Base-by-base conservation (phyloP, 2,329 filamentous ascomycete genomes). In the Calcarisporium arbuscula region DNA sequence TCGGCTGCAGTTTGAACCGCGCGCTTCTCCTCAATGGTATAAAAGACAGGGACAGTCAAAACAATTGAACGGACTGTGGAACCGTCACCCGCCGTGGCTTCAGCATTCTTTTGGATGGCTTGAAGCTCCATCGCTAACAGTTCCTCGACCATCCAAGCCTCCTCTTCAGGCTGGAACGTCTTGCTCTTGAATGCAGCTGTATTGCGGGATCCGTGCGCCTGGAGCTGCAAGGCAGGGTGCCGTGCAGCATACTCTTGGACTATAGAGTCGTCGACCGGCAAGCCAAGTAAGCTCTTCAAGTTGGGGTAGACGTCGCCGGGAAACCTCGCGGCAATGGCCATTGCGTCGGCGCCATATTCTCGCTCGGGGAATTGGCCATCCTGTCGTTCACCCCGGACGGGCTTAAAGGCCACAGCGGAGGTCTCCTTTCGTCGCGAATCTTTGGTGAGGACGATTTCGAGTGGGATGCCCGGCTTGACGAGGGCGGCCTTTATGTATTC, bases 371-470 rank as follows among this genome's bases (percentile, higher is more conserved):
- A 95, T 14, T 68, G 63, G 34, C 76, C 80, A 46, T 69, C 68
- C 51, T 74, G 73, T 35, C 73, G 19, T 19, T 30, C 75, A 51
- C 73, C 67, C 49, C 75, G 75, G n/a, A 77, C 72, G 23, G 89
- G 87, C 65, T 98, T 96, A 68, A 98, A 96, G 28, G 87, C 84
- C 48, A 98, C 80, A 27, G 88, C 89, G 3, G 89, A 86, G 17
- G 76, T 77, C 60, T 98, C 92, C 70, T 98, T 98, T 54, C 92
- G 83, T 61, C 94, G 85, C 19, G 92, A 95, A 65, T 98, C 92
- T 60, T 96, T 98, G 19, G 89, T 95, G 37, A 95, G 75, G 58
- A 98, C 90, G 46, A 98, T 96, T 48, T 98, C 92, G 56, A 98
- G 85, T 9, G 92, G 92, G 34, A 94, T 90, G 41, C 92, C 92